Evolutionary conservation across 345 rosid genomes (phyloP).

Genomic region (Geranium rotundifolium): DNA sequence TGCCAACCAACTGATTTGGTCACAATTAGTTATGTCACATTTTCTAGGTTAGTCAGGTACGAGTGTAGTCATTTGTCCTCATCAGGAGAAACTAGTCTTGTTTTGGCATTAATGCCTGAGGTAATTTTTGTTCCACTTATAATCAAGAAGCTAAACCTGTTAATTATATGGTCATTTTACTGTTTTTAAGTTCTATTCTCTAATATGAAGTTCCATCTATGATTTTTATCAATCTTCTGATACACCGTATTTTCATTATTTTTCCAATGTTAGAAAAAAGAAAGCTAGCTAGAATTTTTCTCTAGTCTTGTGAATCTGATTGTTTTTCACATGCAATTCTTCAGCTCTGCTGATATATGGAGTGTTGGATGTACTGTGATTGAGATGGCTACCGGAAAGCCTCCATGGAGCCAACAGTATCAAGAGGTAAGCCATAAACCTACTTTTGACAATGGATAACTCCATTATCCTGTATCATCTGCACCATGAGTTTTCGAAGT

Average conservation of each 20-base stretch:
- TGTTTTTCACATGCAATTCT: constrained; percentile 14
- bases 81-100: no score
- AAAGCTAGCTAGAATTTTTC: neutral
- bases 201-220: neutral
- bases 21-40: no score
- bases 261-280: neutral
- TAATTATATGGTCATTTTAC: neutral
- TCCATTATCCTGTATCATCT: constrained; percentile 3
- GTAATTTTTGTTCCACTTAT: neutral
- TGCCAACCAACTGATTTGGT: no score
- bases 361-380: constrained; percentile 95
- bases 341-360: constrained; percentile 94
- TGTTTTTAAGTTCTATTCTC: neutral
- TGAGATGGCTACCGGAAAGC: constrained; percentile 97
- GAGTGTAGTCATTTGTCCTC: no score
- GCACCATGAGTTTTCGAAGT: neutral
- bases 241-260: neutral
- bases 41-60: no score
- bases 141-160: neutral
- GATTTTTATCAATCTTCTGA: neutral
- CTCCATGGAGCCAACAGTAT: constrained; percentile 95
- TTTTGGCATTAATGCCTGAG: neutral
- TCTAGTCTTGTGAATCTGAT: constrained; percentile 7
- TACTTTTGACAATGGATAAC: constrained; percentile 4
- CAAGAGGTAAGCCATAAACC: constrained; percentile 53